Evolutionary conservation across 441 rosid species (phyloP), one percentile per base, ranked within the genome.

Genomic region (Syzygium syzygioides): DNA sequence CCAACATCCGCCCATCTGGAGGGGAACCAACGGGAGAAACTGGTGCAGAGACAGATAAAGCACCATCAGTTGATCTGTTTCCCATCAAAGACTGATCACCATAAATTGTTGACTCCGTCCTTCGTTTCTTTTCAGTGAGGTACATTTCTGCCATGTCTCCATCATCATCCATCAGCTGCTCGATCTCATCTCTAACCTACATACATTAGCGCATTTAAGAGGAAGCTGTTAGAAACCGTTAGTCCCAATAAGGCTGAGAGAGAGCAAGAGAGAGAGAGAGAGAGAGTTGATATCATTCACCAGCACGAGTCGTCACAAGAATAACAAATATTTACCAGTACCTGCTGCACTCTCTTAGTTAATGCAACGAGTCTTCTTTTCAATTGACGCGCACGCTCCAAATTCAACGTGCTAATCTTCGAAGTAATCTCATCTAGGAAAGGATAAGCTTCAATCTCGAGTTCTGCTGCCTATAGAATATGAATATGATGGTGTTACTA

Each of bases 111-210:
- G 98, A 92, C 87, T 97, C 99, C 96, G 94, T 94, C 88, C 99
- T 94, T 37, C 89, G 93, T 92, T 98, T 98, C 94, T 98, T 98
- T 92, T 98, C 99, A 5, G 99, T 97, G 41, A 98, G 98, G 94
- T 94, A 96, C 99, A 98, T 96, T 92, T 98, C 99, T 14, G 99
- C 99, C 99, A 98, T 97, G 90, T 98, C 98, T 60, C 99, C 99
- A 85, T 98, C 98, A 92, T 98, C 99, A 90, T 98, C 98, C 99
- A 98, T 95, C 71, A 98, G 95, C 93, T 96, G 99, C 90, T 98
- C 99, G 57, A 98, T 97, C 94, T 98, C 99, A 92, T 98, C 99
- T 88, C 99, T 93, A 89, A 96, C 98, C 98, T 96, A 92, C 90
- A 85, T 96, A 92, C 90, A 85, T 76, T 76, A 45, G 86, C 20